Percentiles rank a stretch among this genome's conserved stretches.
phyloP scores from a whole-genome alignment of 306 rosid genomes.

The Aeschynomene evenia region DNA sequence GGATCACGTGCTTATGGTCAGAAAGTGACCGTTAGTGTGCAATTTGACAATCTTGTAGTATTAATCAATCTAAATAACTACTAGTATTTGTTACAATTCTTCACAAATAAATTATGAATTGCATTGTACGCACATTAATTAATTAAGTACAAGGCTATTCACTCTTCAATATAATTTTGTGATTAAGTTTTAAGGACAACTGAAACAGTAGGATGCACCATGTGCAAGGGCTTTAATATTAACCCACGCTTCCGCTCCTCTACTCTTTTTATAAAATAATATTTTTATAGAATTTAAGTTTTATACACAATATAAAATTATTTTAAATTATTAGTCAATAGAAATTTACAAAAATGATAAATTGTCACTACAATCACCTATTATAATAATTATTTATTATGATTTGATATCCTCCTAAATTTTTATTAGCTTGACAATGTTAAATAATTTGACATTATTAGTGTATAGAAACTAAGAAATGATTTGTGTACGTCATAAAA shows the following conservation, averaged over 20 bases:
- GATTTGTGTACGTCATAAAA: too few relatives aligned
- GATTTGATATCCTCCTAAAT: too few relatives aligned
- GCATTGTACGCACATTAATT: not conserved
- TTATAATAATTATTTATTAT: too few relatives aligned
- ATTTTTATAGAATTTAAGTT: too few relatives aligned
- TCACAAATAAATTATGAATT: not conserved
- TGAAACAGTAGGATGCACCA: conserved; percentile 4
- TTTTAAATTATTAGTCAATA: too few relatives aligned
- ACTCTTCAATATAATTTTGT: conserved; percentile 4
- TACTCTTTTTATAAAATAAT: too few relatives aligned
- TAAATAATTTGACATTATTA: too few relatives aligned
- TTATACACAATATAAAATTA: too few relatives aligned
- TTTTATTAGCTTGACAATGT: too few relatives aligned
- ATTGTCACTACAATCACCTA: too few relatives aligned
- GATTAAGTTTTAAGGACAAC: not conserved
- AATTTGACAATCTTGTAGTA: conserved; percentile 24
- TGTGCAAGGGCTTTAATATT: conserved; percentile 20
- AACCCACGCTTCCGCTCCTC: not conserved
- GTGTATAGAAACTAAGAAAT: too few relatives aligned
- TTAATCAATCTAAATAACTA: not conserved
- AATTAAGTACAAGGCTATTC: not conserved
- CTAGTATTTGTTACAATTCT: not conserved
- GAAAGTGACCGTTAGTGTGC: conserved; percentile 46
- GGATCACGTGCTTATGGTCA: conserved; percentile 46
- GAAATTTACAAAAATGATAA: too few relatives aligned